Evolutionary conservation across 2,329 filamentous ascomycete species (phyloP).

Genomic region (Curvularia sp.): DNA sequence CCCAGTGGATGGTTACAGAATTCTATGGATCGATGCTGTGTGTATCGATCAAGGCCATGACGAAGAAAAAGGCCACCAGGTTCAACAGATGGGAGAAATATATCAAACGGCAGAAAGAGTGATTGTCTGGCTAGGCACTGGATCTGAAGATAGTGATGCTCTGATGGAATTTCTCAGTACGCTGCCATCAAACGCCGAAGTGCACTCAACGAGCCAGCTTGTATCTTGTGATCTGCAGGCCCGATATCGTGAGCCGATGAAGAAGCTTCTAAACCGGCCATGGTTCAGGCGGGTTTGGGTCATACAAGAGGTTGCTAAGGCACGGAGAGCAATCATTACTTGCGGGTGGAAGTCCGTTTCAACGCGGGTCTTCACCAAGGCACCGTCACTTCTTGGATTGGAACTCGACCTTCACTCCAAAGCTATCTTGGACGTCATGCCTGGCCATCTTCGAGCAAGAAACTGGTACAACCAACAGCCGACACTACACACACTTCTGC

Average conservation of each 20-base stretch:
- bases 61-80: slow-evolving; percentile 1
- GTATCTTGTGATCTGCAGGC: neutral
- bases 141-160: neutral
- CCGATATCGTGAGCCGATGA: neutral
- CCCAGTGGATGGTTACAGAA: neutral
- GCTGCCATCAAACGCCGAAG: no score
- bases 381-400: neutral
- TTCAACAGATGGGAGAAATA: slow-evolving; percentile 6
- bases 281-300: neutral
- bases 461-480: no score
- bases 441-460: no score
- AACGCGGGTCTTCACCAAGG: neutral
- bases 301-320: neutral
- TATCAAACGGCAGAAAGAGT: neutral
- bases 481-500: no score
- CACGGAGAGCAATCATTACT: neutral
- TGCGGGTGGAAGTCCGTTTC: neutral
- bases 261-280: neutral
- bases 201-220: neutral
- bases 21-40: slow-evolving; percentile 7
- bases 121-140: neutral
- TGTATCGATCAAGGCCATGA: slow-evolving; percentile 5
- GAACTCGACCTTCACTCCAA: neutral
- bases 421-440: no score
- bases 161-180: neutral